Conservation (phyloP, 2,329 filamentous ascomycete genomes). For the Coleophoma cylindrospora region DNA sequence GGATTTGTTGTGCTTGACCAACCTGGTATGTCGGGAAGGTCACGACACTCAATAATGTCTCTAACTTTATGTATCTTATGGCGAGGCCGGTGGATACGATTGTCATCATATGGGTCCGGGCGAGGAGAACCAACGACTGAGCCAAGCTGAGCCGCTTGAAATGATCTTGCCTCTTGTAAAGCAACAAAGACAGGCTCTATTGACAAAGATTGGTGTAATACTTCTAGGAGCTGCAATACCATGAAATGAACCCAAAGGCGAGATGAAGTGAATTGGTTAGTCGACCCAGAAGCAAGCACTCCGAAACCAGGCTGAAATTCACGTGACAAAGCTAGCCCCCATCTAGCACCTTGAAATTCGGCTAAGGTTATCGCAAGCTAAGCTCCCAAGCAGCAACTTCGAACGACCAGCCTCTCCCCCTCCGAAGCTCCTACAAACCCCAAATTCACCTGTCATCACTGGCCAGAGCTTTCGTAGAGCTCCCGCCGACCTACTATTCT, state of each 20-base stretch:
- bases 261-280: neutral
- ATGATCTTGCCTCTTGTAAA: too few relatives aligned
- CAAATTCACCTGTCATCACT: neutral
- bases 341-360: neutral
- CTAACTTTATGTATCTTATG: too few relatives aligned
- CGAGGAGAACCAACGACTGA: too few relatives aligned
- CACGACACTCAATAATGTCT: too few relatives aligned
- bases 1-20: too few relatives aligned
- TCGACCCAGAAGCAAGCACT: neutral
- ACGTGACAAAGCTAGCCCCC: neutral
- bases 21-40: too few relatives aligned
- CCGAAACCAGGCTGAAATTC: neutral
- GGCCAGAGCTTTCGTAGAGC: constrained; percentile 6
- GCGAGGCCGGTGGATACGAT: too few relatives aligned
- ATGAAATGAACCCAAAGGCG: neutral
- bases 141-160: too few relatives aligned
- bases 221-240: too few relatives aligned
- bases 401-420: neutral
- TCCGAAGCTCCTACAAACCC: neutral
- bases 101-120: too few relatives aligned
- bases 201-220: too few relatives aligned
- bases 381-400: neutral
- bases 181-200: too few relatives aligned
- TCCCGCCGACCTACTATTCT: constrained; percentile 1
- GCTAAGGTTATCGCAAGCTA: neutral